phyloP scores from a whole-genome alignment of 306 rosid species.

The Vigna nakashimae region DNA sequence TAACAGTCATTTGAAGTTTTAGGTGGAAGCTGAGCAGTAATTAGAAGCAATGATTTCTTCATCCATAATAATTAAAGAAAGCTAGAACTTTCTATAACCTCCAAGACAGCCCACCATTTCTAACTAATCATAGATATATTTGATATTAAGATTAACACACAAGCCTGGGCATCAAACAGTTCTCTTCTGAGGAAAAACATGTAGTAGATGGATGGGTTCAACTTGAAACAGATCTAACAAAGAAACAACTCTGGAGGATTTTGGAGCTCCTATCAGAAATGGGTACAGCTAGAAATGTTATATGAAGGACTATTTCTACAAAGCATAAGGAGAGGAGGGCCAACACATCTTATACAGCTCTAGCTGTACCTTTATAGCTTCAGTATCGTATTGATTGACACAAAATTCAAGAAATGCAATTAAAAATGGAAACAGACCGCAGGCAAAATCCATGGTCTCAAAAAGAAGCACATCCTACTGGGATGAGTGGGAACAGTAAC shows the following conservation, averaged over 20 bases:
- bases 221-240: slow-evolving; percentile 33
- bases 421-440: slow-evolving; percentile 9
- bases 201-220: slow-evolving; percentile 3
- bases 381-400: background rate
- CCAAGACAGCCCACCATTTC: slow-evolving; percentile 2
- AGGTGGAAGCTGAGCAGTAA: background rate
- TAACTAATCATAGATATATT: slow-evolving; percentile 5
- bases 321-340: background rate
- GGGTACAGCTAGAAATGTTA: background rate
- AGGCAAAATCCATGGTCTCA: slow-evolving; percentile 40
- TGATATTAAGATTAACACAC: background rate
- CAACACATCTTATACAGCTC: background rate
- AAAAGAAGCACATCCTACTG: slow-evolving; percentile 35
- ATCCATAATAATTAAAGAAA: slow-evolving; percentile 2
- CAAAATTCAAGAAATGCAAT: background rate
- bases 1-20: background rate
- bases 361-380: slow-evolving; percentile 9
- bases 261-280: slow-evolving; percentile 22
- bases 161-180: slow-evolving; percentile 1
- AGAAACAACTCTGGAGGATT: background rate
- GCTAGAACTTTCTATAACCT: background rate
- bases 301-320: background rate
- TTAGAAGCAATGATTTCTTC: slow-evolving; percentile 24
- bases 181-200: slow-evolving; percentile 9
- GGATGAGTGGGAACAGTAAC: slow-evolving; percentile 23